These are phyloP conservation scores for Neoboletus subvelutipes DNA, from an alignment of 768 basidiomycete genomes.

Conservation along the genomic window DNA sequence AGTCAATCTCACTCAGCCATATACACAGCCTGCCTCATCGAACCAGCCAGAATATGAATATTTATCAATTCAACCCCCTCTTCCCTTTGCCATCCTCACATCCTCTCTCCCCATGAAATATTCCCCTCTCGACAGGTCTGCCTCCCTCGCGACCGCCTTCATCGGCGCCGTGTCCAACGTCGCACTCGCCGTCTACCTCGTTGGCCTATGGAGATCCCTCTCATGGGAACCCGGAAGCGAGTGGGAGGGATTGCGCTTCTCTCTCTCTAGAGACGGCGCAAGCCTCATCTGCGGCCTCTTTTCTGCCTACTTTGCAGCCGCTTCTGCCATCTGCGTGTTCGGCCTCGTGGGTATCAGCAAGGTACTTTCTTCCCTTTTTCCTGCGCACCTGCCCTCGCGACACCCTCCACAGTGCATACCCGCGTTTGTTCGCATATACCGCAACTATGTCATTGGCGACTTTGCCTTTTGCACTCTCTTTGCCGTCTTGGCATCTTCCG, in stretches of 20 bases:
- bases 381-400: neutral
- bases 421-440: constrained; percentile 72
- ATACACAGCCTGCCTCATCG: constrained; percentile 5
- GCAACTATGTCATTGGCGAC: constrained; percentile 80
- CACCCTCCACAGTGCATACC: constrained; percentile 50
- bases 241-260: constrained; percentile 45
- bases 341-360: constrained; percentile 70
- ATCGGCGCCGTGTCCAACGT: constrained; percentile 42
- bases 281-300: constrained; percentile 59
- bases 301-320: constrained; percentile 63
- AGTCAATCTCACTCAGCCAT: constrained; percentile 17
- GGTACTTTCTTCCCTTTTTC: constrained; percentile 41
- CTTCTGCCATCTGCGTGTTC: constrained; percentile 59
- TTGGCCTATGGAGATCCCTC: constrained; percentile 44
- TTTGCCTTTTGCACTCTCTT: constrained; percentile 67
- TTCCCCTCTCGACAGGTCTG: constrained; percentile 29
- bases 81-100: neutral
- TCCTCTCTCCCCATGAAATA: constrained; percentile 5
- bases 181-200: constrained; percentile 40
- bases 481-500: constrained; percentile 55
- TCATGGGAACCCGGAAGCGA: constrained; percentile 49
- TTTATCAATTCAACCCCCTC: neutral
- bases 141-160: constrained; percentile 38
- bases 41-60: neutral
- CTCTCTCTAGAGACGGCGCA: constrained; percentile 42